phyloP scores from a whole-genome alignment of 2,329 filamentous ascomycete species.

The Penicillium rolfsii region DNA sequence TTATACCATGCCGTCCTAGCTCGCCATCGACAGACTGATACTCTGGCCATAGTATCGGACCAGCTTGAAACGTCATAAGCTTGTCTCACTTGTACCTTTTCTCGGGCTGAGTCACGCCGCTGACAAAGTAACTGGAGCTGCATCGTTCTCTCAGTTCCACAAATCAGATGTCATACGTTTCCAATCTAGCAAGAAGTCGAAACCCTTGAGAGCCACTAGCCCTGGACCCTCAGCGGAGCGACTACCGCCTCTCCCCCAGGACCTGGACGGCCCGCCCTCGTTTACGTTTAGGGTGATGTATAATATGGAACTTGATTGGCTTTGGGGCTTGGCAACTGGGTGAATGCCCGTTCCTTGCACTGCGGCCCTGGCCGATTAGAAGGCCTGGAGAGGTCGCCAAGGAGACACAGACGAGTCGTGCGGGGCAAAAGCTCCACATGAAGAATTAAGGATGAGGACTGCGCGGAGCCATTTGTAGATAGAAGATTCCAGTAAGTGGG shows the following conservation, averaged over 20 bases:
- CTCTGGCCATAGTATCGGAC: not conserved
- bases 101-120: not conserved
- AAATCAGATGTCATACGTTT: constrained; percentile 19
- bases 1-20: not conserved
- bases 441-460: constrained; percentile 7
- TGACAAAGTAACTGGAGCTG: constrained; percentile 5
- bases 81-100: not conserved
- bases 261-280: not conserved
- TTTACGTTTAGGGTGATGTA: constrained; percentile 4
- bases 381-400: constrained; percentile 8
- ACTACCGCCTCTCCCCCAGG: not conserved
- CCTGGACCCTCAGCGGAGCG: constrained; percentile 15
- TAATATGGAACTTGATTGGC: constrained; percentile 9
- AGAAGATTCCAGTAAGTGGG: constrained; percentile 3
- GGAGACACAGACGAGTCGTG: not conserved
- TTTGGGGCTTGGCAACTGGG: not conserved
- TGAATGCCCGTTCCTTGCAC: not conserved
- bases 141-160: not conserved
- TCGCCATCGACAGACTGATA: not conserved
- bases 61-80: not conserved
- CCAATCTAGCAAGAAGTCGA: constrained; percentile 10
- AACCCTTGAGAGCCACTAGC: not conserved
- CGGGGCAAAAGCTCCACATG: constrained; percentile 3
- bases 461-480: not conserved
- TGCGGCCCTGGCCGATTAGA: not conserved